Base-by-base conservation (phyloP, 805 yeast species). In the Brettanomyces bruxellensis region DNA sequence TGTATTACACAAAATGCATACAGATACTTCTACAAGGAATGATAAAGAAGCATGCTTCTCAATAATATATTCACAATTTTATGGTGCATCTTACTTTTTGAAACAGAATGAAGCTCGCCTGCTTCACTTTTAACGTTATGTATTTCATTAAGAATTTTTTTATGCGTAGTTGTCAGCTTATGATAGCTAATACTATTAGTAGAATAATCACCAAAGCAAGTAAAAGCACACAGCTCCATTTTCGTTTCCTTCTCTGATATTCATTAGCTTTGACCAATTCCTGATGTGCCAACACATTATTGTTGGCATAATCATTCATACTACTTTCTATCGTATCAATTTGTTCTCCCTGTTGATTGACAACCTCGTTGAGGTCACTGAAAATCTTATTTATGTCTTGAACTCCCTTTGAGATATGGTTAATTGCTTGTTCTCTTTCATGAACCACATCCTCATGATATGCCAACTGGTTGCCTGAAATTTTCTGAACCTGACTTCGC, bases 271-370 rank as follows among this genome's bases (percentile, higher is more conserved):
- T 80, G 8, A 62, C 63, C 43, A 90, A 70, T 57, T 89, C 95
- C 22, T 75, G 73, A 30, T 79, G 73, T 0, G 96, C 95, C 45
- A 73, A 73, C 47, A 80, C 82, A 5, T 86, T 75, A 55, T 86
- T 83, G 23, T 69, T 73, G 5, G 81, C 77, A 49, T 83, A 68
- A 41, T 74, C 77, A 25, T 80, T 65, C 40, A 90, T 70, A 62
- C 88, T 88, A 50, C 83, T 87, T 58, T 88, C 96, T 14, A 90
- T 79, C 0, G 89, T 78, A 57, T 88, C 95, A 14, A 90, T 73
- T 53, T 86, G 89, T 30, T 76, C 81, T 5, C 95, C 96, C 60
- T 90, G 97, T 61, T 87, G 90, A 45, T 74, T 70, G 2, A 90
- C 93, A 55, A 90, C 67, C 36, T 78, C 74, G 13, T 89, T 88